Conservation (phyloP, 768 basidiomycete species). For the Tylopilus intermedius region DNA sequence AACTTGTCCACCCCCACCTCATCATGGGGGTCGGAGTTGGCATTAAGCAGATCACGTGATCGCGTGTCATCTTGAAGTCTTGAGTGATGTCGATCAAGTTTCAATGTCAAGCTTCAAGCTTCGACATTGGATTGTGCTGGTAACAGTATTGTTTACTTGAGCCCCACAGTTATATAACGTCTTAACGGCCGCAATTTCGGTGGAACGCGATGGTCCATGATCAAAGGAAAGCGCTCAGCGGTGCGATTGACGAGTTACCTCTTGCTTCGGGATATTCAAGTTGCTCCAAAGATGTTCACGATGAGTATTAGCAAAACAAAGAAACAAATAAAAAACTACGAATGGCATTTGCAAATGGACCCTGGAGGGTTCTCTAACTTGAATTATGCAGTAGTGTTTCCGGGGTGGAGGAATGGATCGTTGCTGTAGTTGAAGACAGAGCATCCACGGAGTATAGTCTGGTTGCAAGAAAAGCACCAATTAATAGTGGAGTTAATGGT, state of each 20-base stretch:
- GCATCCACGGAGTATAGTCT: constrained; percentile 29
- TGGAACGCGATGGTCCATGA: too few species aligned
- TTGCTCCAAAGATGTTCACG: not conserved
- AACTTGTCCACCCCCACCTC: too few species aligned
- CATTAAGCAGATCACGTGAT: not conserved
- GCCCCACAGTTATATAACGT: too few species aligned
- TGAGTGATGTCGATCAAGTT: too few species aligned
- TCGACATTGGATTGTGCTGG: too few species aligned
- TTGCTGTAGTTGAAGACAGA: constrained; percentile 28
- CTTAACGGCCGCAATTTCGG: too few species aligned
- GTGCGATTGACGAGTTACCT: too few species aligned
- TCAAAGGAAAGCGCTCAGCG: too few species aligned
- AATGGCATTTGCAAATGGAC: not conserved
- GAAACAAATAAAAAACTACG: not conserved
- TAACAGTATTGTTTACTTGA: too few species aligned
- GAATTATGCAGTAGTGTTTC: too few species aligned
- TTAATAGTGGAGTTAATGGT: constrained; percentile 30
- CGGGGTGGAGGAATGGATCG: constrained; percentile 25
- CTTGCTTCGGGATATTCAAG: not conserved
- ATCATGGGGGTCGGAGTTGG: too few species aligned
- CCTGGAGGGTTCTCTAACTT: not conserved
- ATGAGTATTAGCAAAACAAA: not conserved
- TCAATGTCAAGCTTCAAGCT: too few species aligned
- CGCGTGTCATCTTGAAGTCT: not conserved
- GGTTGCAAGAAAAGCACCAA: constrained; percentile 33